Percentiles rank a stretch among this genome's conserved stretches.
Conservation (phyloP, 2,329 filamentous ascomycete species). For the Pseudofabraea citricarpa region DNA sequence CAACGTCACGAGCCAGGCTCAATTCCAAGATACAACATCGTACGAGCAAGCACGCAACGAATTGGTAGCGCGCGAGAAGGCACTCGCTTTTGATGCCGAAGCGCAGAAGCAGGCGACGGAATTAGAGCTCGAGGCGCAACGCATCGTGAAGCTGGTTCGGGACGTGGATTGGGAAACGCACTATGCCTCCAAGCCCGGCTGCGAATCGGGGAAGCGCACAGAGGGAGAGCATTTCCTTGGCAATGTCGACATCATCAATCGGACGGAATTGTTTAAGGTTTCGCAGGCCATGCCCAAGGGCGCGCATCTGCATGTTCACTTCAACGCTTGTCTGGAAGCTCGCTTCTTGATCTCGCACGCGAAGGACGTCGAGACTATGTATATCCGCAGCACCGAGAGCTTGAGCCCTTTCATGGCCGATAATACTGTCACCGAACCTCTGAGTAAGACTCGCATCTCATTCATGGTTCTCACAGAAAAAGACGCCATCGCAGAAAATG, state of each 20-base stretch:
- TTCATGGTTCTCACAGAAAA: constrained; percentile 44
- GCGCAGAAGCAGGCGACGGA: constrained; percentile 15
- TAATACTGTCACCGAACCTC: constrained; percentile 25
- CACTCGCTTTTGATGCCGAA: constrained; percentile 24
- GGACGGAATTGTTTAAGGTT: constrained; percentile 53
- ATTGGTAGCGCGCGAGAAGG: constrained; percentile 20
- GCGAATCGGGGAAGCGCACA: constrained; percentile 13
- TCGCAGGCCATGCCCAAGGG: constrained; percentile 64
- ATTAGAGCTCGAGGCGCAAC: constrained; percentile 22
- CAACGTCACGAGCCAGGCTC: constrained; percentile 7
- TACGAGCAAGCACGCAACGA: constrained; percentile 17
- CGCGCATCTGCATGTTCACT: constrained; percentile 69
- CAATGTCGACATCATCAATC: constrained; percentile 47
- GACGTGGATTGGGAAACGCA: constrained; percentile 22
- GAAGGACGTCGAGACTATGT: constrained; percentile 56
- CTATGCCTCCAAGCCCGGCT: constrained; percentile 16
- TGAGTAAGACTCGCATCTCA: constrained; percentile 40
- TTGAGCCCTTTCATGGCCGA: constrained; percentile 28
- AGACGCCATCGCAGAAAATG: background rate
- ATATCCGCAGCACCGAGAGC: constrained; percentile 56
- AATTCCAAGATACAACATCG: constrained; percentile 13
- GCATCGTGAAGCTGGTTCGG: constrained; percentile 23
- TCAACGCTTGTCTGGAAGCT: constrained; percentile 68
- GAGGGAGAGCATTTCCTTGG: constrained; percentile 53
- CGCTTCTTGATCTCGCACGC: constrained; percentile 53